These are phyloP conservation scores for Agaricus blazei DNA, from an alignment of 768 basidiomycete species.

Conservation along the genomic window DNA sequence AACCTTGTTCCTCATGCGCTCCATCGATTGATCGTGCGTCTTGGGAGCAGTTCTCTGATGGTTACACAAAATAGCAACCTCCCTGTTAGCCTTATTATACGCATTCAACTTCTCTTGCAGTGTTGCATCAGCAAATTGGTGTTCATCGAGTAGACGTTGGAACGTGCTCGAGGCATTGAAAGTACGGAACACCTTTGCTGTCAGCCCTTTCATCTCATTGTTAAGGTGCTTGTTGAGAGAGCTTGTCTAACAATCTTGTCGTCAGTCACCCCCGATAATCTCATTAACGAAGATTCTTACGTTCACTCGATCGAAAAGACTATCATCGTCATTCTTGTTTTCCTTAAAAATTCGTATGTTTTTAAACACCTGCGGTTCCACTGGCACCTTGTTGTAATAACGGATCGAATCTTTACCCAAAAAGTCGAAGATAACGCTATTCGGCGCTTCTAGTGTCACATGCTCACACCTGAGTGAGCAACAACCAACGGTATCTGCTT, in stretches of 20 bases:
- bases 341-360: slow-evolving; percentile 97
- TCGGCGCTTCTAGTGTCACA: slow-evolving; percentile 84
- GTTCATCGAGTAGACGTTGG: slow-evolving; percentile 81
- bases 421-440: slow-evolving; percentile 92
- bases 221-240: slow-evolving; percentile 88
- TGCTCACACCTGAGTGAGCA: slow-evolving; percentile 97
- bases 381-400: slow-evolving; percentile 88
- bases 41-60: slow-evolving; percentile 95
- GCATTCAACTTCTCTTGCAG: slow-evolving; percentile 96
- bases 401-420: slow-evolving; percentile 99
- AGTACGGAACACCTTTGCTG: slow-evolving; percentile 99
- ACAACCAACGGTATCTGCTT: slow-evolving; percentile 98
- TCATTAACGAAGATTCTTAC: slow-evolving; percentile 43
- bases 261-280: slow-evolving; percentile 14
- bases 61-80: slow-evolving; percentile 98
- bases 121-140: slow-evolving; percentile 52
- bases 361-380: slow-evolving; percentile 93
- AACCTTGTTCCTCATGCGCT: slow-evolving; percentile 90
- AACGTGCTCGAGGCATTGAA: slow-evolving; percentile 98
- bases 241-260: slow-evolving; percentile 50
- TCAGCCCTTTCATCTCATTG: slow-evolving; percentile 94
- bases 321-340: slow-evolving; percentile 82
- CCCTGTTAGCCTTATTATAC: slow-evolving; percentile 95
- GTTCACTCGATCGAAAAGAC: slow-evolving; percentile 91
- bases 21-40: slow-evolving; percentile 90